Conservation (phyloP, 495 filamentous ascomycete species). For the Talaromyces liani region DNA sequence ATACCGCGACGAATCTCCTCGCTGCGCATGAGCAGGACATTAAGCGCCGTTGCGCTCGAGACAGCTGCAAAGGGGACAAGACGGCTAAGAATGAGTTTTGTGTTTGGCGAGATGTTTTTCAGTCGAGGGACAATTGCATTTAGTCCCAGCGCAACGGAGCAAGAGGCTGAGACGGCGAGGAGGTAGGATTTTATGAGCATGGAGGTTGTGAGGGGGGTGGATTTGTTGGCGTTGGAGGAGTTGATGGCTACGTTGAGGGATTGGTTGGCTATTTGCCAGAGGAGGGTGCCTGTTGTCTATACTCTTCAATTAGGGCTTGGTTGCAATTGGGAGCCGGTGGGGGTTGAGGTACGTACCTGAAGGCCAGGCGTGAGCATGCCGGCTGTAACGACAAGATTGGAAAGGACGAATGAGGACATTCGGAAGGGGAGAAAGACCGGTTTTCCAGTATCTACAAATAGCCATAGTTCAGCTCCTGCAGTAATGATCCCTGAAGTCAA, state of each 20-base stretch:
- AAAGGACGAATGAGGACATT: constrained; percentile 93
- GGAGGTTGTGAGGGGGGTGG: constrained; percentile 68
- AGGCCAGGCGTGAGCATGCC: constrained; percentile 93
- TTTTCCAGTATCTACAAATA: constrained; percentile 67
- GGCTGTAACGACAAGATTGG: constrained; percentile 91
- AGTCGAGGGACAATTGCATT: constrained; percentile 84
- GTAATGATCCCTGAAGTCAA: no score
- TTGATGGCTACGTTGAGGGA: constrained; percentile 98
- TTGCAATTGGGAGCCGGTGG: neutral
- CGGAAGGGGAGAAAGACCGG: constrained; percentile 91
- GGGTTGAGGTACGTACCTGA: constrained; percentile 33
- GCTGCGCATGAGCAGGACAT: constrained; percentile 95
- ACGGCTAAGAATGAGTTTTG: constrained; percentile 64
- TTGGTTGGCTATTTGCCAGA: constrained; percentile 95
- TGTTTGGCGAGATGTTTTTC: constrained; percentile 62
- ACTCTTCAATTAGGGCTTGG: neutral
- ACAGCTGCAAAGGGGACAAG: constrained; percentile 95
- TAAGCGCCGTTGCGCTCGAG: constrained; percentile 79
- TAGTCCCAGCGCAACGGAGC: constrained; percentile 87
- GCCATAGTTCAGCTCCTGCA: neutral
- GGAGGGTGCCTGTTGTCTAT: constrained; percentile 77
- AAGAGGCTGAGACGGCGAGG: constrained; percentile 85
- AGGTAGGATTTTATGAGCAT: constrained; percentile 85
- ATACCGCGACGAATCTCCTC: constrained; percentile 92
- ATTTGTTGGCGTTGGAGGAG: constrained; percentile 95